Evolutionary conservation across 495 filamentous ascomycete species (phyloP), one percentile per base, ranked within the genome.

Genomic region (Aspergillus conjunctus): DNA sequence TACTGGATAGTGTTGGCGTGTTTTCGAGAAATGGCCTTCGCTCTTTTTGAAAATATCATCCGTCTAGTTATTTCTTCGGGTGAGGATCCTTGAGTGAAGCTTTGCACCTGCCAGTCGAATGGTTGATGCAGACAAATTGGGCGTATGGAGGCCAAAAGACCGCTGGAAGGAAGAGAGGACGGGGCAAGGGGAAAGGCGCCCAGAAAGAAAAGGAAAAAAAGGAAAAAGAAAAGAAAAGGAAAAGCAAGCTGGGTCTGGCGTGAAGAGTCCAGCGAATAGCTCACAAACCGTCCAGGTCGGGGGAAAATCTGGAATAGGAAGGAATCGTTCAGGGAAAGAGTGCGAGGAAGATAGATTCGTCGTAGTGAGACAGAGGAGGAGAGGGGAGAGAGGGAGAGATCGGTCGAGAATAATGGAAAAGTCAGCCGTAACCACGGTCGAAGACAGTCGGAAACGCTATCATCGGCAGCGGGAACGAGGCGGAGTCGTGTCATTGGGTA

Each of bases 341-440:
- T 14, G 39, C 14, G 17, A 54, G 17, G 18, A 51, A 44, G 48
- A 48, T 37, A 44, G 9, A 33, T 46, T 34, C 2, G 26, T 26
- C 37, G 22, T 44, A 18, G 33, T 1, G 21, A 15, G 43, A 59
- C 14, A 32, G 15, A 54, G 20, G 30, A 48, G 46, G 46, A 57
- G 22, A 22, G 45, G 21, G 45, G 52, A 18, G 59, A 44, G 44
- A 43, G 31, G 17, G 26, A 51, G 46, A 32, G 51, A 50, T 49
- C 44, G 60, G 22, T 18, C 30, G 39, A 15, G 54, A 56, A 46
- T 51, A 56, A 46, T 51, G 59, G 59, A 48, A 62, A 51, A 62
- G 59, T 62, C 60, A 62, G 60, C 54, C 54, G 53, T 59, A 55
- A 44, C 52, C n/a, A 43, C 52, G 17, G 17, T 21, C 18, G 52